These are phyloP conservation scores for Penicillium alfredii DNA, from an alignment of 495 filamentous ascomycete species.

Conservation along the genomic window DNA sequence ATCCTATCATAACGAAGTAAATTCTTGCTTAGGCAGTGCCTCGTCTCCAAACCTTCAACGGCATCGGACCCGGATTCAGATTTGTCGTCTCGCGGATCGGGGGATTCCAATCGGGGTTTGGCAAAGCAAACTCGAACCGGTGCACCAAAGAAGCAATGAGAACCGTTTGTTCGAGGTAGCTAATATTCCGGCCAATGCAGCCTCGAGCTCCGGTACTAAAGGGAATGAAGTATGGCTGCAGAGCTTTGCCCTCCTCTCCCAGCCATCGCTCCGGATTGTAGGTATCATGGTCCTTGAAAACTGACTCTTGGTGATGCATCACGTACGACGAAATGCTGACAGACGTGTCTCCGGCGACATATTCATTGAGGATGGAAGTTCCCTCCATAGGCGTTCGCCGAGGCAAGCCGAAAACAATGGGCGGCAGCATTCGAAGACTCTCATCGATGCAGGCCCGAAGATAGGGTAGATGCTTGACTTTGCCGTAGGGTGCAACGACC, in stretches of 20 bases:
- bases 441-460: constrained; percentile 39
- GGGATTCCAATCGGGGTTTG: constrained; percentile 21
- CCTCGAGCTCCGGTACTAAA: constrained; percentile 36
- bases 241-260: constrained; percentile 19
- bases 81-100: constrained; percentile 19
- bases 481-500: constrained; percentile 30
- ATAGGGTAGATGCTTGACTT: constrained; percentile 32
- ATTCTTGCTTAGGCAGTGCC: no score
- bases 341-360: constrained; percentile 22
- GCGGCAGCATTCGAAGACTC: constrained; percentile 32
- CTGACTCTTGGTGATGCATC: constrained; percentile 16
- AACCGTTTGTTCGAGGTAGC: constrained; percentile 33
- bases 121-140: constrained; percentile 33
- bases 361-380: constrained; percentile 20
- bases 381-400: constrained; percentile 28
- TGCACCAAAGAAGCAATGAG: constrained; percentile 32
- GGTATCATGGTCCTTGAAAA: constrained; percentile 18
- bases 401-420: constrained; percentile 20
- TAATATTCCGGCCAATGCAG: constrained; percentile 42
- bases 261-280: constrained; percentile 31
- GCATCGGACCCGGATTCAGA: constrained; percentile 22
- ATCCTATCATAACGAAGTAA: no score
- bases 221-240: constrained; percentile 35
- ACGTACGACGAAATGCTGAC: constrained; percentile 20
- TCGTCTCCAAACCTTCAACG: constrained; percentile 28